A percentile compares a stretch with the other conserved stretches of the same genome.
Evolutionary conservation across 495 filamentous ascomycete species (phyloP).

Genomic region (Astrothelium macrocarpum): DNA sequence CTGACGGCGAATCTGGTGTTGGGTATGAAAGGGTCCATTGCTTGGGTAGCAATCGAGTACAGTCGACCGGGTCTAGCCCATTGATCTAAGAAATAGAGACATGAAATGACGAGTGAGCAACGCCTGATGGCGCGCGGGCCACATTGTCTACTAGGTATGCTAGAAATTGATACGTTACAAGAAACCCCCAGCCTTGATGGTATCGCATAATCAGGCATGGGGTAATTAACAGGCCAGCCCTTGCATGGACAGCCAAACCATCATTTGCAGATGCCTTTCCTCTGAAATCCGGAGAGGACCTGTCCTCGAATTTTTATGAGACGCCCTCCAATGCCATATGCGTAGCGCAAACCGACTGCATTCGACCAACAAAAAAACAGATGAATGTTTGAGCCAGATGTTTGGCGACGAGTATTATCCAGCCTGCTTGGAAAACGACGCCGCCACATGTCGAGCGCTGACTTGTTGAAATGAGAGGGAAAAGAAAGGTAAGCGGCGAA

Average conservation of each 20-base stretch:
- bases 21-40: background rate
- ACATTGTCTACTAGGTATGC: background rate
- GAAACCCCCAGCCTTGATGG: background rate
- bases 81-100: background rate
- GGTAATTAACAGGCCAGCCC: background rate
- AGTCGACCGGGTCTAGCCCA: background rate
- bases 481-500: background rate
- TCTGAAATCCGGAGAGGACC: background rate
- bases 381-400: background rate
- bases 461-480: background rate
- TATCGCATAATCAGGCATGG: background rate
- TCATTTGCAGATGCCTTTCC: background rate
- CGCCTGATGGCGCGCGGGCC: background rate
- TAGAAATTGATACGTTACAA: background rate
- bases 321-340: slow-evolving; percentile 6
- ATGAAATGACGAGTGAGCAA: background rate
- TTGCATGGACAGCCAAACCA: background rate
- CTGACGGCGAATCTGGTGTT: too few relatives aligned
- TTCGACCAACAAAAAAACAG: background rate
- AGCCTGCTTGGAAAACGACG: background rate
- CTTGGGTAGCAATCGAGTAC: background rate
- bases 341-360: background rate
- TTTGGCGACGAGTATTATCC: background rate
- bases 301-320: background rate
- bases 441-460: background rate